Evolutionary conservation across 176 grass and related monocot genomes (phyloP).

Genomic region (Cenchrus purpureus): DNA sequence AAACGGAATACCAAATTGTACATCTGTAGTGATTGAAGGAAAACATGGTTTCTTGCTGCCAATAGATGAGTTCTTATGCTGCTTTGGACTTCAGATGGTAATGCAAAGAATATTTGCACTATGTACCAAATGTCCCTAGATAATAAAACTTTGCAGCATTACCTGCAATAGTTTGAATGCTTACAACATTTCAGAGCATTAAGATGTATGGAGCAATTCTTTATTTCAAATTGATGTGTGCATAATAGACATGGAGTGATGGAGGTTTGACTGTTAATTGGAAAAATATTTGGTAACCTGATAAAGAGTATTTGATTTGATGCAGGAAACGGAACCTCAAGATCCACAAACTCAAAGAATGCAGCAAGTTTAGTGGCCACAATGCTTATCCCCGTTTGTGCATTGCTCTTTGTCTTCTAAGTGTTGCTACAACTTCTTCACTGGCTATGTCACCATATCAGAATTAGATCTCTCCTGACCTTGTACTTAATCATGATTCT

Average conservation of each 20-base stretch:
- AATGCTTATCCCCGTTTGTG: constrained; percentile 33
- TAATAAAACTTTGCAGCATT: constrained; percentile 17
- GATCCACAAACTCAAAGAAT: constrained; percentile 41
- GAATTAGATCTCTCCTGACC: constrained; percentile 25
- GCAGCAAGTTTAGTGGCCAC: constrained; percentile 41
- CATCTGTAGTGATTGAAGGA: not conserved
- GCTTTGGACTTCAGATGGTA: not conserved
- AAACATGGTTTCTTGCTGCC: not conserved
- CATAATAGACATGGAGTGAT: not conserved
- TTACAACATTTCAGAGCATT: not conserved
- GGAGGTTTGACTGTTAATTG: not conserved
- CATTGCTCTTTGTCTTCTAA: constrained; percentile 48
- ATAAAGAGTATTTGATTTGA: constrained; percentile 21
- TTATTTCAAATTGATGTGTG: not conserved
- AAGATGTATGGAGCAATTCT: not conserved
- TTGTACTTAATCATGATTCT: constrained; percentile 32
- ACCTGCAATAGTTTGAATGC: not conserved
- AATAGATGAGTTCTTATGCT: constrained; percentile 2
- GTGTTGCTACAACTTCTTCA: constrained; percentile 9
- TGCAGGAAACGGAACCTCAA: constrained; percentile 52
- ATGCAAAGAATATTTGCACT: not conserved
- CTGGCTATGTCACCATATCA: constrained; percentile 20
- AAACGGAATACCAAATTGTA: constrained; percentile 5
- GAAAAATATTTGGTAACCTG: not conserved
- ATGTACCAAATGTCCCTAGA: constrained; percentile 4